Evolutionary conservation across 768 basidiomycete species (phyloP).

Genomic region (Serendipita sp.): DNA sequence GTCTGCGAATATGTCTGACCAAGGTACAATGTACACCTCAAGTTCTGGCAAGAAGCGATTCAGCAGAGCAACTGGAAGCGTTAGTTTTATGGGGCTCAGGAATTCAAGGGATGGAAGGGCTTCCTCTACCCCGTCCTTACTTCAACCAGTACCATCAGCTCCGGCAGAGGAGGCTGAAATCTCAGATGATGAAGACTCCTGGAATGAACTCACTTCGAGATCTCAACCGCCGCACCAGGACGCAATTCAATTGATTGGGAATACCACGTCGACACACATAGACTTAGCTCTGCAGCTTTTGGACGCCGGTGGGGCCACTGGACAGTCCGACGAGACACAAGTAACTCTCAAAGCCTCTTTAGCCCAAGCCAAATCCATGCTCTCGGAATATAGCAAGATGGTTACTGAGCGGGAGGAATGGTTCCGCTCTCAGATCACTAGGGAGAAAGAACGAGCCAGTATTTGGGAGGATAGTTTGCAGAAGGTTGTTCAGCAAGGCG

Average conservation of each 20-base stretch:
- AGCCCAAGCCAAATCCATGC: conserved; percentile 35
- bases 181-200: conserved; percentile 6
- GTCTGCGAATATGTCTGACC: conserved; percentile 6
- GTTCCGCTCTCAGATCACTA: conserved; percentile 48
- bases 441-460: conserved; percentile 44
- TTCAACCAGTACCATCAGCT: background rate
- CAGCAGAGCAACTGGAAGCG: background rate
- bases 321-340: conserved; percentile 22
- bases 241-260: conserved; percentile 51
- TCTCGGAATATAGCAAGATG: conserved; percentile 58
- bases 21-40: conserved; percentile 12
- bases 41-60: conserved; percentile 11
- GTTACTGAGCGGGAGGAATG: conserved; percentile 65
- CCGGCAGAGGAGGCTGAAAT: background rate
- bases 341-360: conserved; percentile 49
- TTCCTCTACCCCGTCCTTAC: background rate
- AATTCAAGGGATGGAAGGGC: background rate
- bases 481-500: conserved; percentile 73
- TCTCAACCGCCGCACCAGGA: conserved; percentile 38
- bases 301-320: conserved; percentile 24
- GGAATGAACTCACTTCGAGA: conserved; percentile 4
- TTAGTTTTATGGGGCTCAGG: background rate
- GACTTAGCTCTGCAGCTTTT: conserved; percentile 61
- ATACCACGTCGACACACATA: conserved; percentile 56
- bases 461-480: conserved; percentile 88